Base-by-base conservation (phyloP, 805 yeast species). In the Nakazawaea anatomiae region DNA sequence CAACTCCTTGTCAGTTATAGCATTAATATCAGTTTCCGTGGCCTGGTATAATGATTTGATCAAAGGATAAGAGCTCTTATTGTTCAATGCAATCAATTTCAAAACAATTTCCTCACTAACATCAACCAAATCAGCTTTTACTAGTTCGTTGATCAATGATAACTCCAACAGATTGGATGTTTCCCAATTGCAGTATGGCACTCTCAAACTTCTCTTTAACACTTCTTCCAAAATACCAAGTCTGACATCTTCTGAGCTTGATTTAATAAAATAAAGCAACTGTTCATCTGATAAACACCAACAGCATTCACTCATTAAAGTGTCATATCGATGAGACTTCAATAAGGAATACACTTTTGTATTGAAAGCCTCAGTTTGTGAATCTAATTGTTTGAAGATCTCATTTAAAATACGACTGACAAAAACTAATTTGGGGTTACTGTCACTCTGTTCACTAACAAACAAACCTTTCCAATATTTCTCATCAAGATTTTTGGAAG, bases 391-490 rank as follows among this genome's bases (percentile, higher is more conserved):
- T 7, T 61, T 58, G 39, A 67, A 65, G 2, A 75, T 60, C 47
- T 73, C 75, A 46, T 62, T 58, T n/a, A 75, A 46, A 1, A 68
- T 55, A 14, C 63, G 58, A 39, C 70, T 58, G 10, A 67, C 66
- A 31, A 65, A 65, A 1, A 57, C 39, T 25, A 61, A 57, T 36
- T 62, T 38, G 6, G 40, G 18, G 14, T 38, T 38, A 10, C n/a
- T 67, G 10, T 63, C 63, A 5, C 61, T 53, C 7, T 39, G 32
- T 6, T 51, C 14, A 6, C 55, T 9, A 5, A 53, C 40, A 31
- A 62, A 60, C 6, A 70, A 53, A 1, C 41, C 40, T 10, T 53
- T 42, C 71, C 75, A 71, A 52, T 61, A 72, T 29, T 55, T 64
- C 18, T 45, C 35, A 0, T 47, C 29, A 28, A 48, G 29, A 3